Evolutionary conservation across 1,284 basidiomycete genomes (phyloP).

Genomic region (Athelia psychrophila): DNA sequence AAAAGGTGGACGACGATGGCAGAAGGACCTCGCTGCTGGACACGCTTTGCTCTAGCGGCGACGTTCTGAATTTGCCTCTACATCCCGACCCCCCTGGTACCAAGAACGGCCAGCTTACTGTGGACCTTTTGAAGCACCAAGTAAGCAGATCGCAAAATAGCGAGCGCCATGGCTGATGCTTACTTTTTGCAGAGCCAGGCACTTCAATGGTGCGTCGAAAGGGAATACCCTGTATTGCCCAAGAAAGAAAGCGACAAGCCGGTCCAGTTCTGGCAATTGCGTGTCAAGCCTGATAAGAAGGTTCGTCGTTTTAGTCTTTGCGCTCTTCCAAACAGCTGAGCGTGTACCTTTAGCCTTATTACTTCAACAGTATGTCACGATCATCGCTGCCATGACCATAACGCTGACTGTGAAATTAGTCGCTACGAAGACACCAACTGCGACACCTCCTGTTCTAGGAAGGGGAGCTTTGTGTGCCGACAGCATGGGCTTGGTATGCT

Average conservation of each 20-base stretch:
- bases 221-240: constrained; percentile 74
- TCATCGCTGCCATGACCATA: not conserved
- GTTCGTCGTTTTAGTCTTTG: constrained; percentile 27
- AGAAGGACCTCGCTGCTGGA: constrained; percentile 69
- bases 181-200: constrained; percentile 57
- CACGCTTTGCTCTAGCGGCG: constrained; percentile 61
- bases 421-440: constrained; percentile 78
- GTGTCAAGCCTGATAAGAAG: constrained; percentile 46
- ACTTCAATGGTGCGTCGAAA: constrained; percentile 75
- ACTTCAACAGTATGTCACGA: constrained; percentile 58
- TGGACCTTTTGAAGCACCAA: constrained; percentile 80
- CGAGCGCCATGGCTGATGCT: constrained; percentile 1
- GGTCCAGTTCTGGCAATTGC: constrained; percentile 85
- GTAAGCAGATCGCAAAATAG: constrained; percentile 31
- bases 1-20: constrained; percentile 77
- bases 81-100: constrained; percentile 69
- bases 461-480: constrained; percentile 85
- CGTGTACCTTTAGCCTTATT: constrained; percentile 44
- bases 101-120: constrained; percentile 58
- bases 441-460: constrained; percentile 63
- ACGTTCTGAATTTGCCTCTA: constrained; percentile 64
- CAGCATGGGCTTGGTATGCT: constrained; percentile 78
- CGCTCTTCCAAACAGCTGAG: too few relatives aligned
- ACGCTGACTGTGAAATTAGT: constrained; percentile 34
- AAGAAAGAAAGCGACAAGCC: constrained; percentile 63